A percentile compares a stretch with the other conserved stretches of the same genome.
phyloP scores from a whole-genome alignment of 371 early-diverging fungal species.

The Choanephora cucurbitarum region DNA sequence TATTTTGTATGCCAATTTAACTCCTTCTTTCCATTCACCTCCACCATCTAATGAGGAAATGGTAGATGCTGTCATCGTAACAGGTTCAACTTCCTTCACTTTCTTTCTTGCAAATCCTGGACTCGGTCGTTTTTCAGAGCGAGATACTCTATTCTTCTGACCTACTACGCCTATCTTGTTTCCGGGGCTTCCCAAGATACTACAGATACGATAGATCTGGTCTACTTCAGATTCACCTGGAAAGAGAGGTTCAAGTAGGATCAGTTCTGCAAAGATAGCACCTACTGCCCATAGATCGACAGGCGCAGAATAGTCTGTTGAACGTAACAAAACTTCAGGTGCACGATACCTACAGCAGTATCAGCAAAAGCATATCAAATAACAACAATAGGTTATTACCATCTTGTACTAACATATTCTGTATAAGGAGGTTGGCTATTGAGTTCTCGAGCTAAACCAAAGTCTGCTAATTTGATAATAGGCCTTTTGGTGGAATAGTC shows the following conservation, averaged over 20 bases:
- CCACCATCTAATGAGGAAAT: slow-evolving; percentile 43
- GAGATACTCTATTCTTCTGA: slow-evolving; percentile 12
- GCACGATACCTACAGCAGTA: slow-evolving; percentile 87
- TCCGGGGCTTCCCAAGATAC: slow-evolving; percentile 64
- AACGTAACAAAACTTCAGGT: slow-evolving; percentile 95
- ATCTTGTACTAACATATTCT: slow-evolving; percentile 95
- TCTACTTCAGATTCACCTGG: slow-evolving; percentile 94
- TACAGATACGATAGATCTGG: slow-evolving; percentile 80
- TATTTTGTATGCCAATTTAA: slow-evolving; percentile 62
- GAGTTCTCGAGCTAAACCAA: slow-evolving; percentile 90
- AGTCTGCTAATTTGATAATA: slow-evolving; percentile 90
- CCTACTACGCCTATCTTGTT: slow-evolving; percentile 23
- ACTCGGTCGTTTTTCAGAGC: slow-evolving; percentile 31
- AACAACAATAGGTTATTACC: too few relatives aligned
- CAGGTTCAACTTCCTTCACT: not conserved
- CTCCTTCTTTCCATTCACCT: slow-evolving; percentile 74
- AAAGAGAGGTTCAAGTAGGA: slow-evolving; percentile 85
- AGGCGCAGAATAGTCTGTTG: slow-evolving; percentile 88
- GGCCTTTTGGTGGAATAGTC: slow-evolving; percentile 25
- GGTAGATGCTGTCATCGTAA: slow-evolving; percentile 10
- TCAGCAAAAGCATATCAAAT: not conserved
- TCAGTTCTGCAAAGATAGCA: slow-evolving; percentile 90
- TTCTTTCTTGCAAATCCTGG: slow-evolving; percentile 48
- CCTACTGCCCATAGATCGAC: slow-evolving; percentile 99
- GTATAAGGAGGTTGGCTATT: slow-evolving; percentile 85